Conservation (phyloP, 805 yeast genomes). For the Candida tallmaniae region DNA sequence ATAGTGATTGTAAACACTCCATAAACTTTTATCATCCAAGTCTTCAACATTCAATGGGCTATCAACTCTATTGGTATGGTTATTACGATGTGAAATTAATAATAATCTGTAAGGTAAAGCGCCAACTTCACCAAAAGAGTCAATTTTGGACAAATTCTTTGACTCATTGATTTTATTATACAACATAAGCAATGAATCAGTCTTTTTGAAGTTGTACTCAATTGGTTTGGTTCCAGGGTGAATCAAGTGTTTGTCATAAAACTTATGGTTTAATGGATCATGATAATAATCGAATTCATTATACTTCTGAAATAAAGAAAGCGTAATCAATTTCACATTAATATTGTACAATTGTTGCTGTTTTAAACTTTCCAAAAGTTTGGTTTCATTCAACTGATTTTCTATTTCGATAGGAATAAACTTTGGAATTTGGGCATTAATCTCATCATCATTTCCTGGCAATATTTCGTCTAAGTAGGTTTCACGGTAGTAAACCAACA, state of each 20-base stretch:
- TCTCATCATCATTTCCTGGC: constrained; percentile 50
- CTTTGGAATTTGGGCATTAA: constrained; percentile 42
- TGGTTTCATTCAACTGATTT: constrained; percentile 56
- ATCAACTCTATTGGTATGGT: constrained; percentile 66
- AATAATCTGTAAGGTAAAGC: constrained; percentile 50
- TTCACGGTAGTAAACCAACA: constrained; percentile 88
- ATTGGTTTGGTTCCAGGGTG: constrained; percentile 38
- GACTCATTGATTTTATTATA: constrained; percentile 24
- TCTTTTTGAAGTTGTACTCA: constrained; percentile 50
- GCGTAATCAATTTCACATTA: constrained; percentile 53
- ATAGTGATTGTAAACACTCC: constrained; percentile 44
- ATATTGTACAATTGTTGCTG: constrained; percentile 53
- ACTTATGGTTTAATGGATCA: constrained; percentile 44
- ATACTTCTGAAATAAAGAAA: constrained; percentile 50
- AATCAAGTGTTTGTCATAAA: constrained; percentile 44
- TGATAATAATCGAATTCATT: constrained; percentile 77
- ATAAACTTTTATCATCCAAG: constrained; percentile 39
- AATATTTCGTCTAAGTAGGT: constrained; percentile 53
- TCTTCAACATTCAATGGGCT: constrained; percentile 12
- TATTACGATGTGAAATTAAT: constrained; percentile 62
- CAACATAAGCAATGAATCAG: constrained; percentile 48
- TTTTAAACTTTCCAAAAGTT: constrained; percentile 50
- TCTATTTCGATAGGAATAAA: constrained; percentile 65
- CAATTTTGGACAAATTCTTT: constrained; percentile 3
- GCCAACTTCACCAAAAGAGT: constrained; percentile 5